Conservation (phyloP, 768 basidiomycete genomes). For the Steccherinum ochraceum region DNA sequence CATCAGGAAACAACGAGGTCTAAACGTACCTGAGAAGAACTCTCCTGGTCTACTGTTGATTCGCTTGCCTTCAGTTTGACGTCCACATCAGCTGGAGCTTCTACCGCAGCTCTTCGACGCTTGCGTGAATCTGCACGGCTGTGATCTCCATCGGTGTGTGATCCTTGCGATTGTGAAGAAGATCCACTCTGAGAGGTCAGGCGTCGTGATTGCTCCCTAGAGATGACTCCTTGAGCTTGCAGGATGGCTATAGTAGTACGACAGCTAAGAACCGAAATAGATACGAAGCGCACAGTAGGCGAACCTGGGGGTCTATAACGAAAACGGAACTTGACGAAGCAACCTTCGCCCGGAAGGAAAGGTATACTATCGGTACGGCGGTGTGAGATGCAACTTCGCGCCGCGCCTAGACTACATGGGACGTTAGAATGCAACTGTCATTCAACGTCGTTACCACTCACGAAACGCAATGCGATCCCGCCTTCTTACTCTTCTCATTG, state of each 20-base stretch:
- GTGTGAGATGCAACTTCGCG: neutral
- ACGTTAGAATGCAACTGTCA: too few relatives aligned
- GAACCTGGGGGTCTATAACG: neutral
- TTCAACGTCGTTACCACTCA: too few relatives aligned
- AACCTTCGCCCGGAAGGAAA: neutral
- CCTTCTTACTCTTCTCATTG: neutral
- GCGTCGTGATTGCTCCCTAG: neutral
- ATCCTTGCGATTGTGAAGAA: too few relatives aligned
- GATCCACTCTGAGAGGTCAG: too few relatives aligned
- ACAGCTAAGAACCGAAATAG: neutral
- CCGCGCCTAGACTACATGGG: neutral
- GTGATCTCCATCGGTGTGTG: too few relatives aligned
- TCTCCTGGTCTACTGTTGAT: neutral
- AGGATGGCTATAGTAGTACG: neutral
- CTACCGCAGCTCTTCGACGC: neutral
- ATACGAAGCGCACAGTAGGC: neutral
- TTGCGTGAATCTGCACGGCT: too few relatives aligned
- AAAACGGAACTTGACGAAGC: neutral
- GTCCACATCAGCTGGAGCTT: neutral
- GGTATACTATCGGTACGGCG: neutral
- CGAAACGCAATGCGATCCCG: neutral
- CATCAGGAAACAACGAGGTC: too few relatives aligned
- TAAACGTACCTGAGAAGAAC: neutral
- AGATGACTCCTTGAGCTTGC: neutral
- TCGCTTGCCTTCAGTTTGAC: neutral